Base-by-base conservation (phyloP, 1,139 yeast species). In the Kurtzmaniella quercitrusa region DNA sequence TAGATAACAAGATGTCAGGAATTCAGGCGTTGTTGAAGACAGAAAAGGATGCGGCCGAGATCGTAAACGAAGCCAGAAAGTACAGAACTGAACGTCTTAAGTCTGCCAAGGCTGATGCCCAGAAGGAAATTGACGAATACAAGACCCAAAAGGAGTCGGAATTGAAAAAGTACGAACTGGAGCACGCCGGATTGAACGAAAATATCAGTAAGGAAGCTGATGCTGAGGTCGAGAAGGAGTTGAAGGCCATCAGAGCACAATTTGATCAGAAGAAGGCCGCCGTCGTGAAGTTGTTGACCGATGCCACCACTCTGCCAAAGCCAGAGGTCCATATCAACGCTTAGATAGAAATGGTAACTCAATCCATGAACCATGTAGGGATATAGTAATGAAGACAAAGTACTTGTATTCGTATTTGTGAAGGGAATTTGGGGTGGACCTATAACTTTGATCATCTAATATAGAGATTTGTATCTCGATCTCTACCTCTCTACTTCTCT, bases 21-120 rank as follows among this genome's bases (percentile, higher is more conserved):
- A 65, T 65, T 45, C 70, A 65, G 58, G 66, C 68, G 44, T 63
- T 65, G 44, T 63, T 65, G 47, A 65, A 84, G 74, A 95, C 98
- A 46, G 98, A 93, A 72, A 89, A 87, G 70, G 94, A 89, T 59
- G 98, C 98, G 18, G 97, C 95, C 55, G 94, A 85, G 58, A 87
- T 91, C 53, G 98, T 93, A 52, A 80, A 90, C 56, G 85, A 85
- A 62, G 96, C 98, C 33, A 86, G 96, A 73, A 75, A 81, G 56
- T 83, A 83, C 73, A 89, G 96, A 66, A 79, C 95, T 38, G 82
- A 80, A 60, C 86, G 95, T 56, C 77, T 93, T 65, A 93, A 93
- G 79, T 90, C 94, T 39, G 97, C 98, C 45, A 91, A 90, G 74
- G 73, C 84, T 38, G 98, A 93, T 63, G 98, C 98, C 36, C 85